Evolutionary conservation across 2,329 filamentous ascomycete genomes (phyloP).

Genomic region (Xylariaceae sp.): DNA sequence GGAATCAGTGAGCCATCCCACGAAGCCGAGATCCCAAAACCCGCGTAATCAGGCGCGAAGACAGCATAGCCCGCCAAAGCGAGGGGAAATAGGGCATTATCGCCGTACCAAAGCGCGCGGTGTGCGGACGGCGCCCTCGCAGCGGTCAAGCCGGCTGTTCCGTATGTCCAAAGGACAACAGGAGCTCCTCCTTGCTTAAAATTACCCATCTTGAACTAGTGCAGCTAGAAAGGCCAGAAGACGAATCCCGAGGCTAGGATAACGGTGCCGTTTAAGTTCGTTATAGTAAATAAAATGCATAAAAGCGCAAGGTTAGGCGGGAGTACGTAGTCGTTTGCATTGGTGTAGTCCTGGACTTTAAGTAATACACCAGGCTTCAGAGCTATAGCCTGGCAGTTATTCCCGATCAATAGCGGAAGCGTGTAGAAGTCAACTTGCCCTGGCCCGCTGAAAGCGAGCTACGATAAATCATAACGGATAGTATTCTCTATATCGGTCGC

Average conservation of each 20-base stretch:
- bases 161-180: conserved; percentile 42
- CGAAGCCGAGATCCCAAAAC: conserved; percentile 36
- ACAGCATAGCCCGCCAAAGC: conserved; percentile 42
- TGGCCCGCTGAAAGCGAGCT: conserved; percentile 31
- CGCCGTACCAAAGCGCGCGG: conserved; percentile 39
- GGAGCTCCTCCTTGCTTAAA: not conserved
- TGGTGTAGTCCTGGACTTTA: conserved; percentile 37
- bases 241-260: conserved; percentile 47
- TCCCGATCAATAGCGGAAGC: conserved; percentile 21
- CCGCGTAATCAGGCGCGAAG: conserved; percentile 42
- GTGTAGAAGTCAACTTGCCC: conserved; percentile 39
- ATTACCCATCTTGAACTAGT: conserved; percentile 22
- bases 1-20: conserved; percentile 33
- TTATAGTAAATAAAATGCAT: conserved; percentile 45
- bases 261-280: conserved; percentile 39
- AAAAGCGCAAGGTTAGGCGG: conserved; percentile 41
- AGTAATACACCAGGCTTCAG: conserved; percentile 36
- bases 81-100: conserved; percentile 36
- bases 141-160: conserved; percentile 39
- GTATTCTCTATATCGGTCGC: conserved; percentile 22
- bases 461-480: conserved; percentile 29
- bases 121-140: conserved; percentile 39
- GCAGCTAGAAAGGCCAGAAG: conserved; percentile 42
- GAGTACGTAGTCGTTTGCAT: conserved; percentile 36
- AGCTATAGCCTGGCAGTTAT: no score